Conservation (phyloP, 495 filamentous ascomycete species). For the Penicillium taxi region DNA sequence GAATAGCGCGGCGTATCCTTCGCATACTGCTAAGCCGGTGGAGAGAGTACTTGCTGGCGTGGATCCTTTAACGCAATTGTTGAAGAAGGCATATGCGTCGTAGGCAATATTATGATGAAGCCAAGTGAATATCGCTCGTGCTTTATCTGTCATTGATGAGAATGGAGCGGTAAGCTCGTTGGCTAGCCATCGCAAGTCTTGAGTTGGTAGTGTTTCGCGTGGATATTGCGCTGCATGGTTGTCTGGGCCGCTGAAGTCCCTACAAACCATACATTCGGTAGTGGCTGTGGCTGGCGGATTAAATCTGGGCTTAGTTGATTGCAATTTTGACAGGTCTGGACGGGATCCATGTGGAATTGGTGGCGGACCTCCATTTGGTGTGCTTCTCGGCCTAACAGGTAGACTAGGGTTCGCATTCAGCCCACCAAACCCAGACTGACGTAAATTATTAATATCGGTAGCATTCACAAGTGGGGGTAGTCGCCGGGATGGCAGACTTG, state of each 20-base stretch:
- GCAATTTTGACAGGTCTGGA: conserved; percentile 49
- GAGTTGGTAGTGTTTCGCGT: conserved; percentile 54
- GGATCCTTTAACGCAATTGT: conserved; percentile 53
- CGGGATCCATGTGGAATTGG: conserved; percentile 49
- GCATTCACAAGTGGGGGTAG: conserved; percentile 31
- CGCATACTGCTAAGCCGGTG: conserved; percentile 77
- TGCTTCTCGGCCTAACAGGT: conserved; percentile 13
- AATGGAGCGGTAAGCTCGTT: conserved; percentile 71
- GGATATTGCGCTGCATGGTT: conserved; percentile 70
- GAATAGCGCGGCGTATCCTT: conserved; percentile 84
- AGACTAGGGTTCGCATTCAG: conserved; percentile 26
- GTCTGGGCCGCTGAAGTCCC: conserved; percentile 82
- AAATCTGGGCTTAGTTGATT: conserved; percentile 47
- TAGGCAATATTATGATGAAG: conserved; percentile 89
- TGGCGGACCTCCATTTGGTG: conserved; percentile 24
- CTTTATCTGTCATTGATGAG: conserved; percentile 75
- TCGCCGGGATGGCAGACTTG: conserved; percentile 18
- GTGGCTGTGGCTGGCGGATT: conserved; percentile 13
- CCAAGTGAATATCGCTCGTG: conserved; percentile 88
- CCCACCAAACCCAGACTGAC: conserved; percentile 32
- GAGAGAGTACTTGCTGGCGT: conserved; percentile 60
- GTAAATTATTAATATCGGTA: conserved; percentile 24
- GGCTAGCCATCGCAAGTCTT: conserved; percentile 64
- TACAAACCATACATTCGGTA: conserved; percentile 63
- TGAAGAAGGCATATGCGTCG: conserved; percentile 70